Evolutionary conservation across 2,329 filamentous ascomycete genomes (phyloP), one percentile per base, ranked within the genome.

Genomic region (Xylaria sp.): DNA sequence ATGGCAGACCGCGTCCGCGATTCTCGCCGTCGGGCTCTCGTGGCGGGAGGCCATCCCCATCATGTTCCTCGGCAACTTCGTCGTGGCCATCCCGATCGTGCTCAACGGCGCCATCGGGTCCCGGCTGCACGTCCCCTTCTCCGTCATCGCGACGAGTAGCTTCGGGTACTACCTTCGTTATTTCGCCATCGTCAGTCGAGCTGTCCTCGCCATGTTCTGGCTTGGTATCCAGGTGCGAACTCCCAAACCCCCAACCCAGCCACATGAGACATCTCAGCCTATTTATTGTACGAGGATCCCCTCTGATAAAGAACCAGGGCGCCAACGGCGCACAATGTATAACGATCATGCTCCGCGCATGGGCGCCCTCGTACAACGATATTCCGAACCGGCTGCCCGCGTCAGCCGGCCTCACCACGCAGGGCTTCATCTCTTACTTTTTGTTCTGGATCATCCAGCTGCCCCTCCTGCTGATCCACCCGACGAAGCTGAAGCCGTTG

Each of bases 51-150:
- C 77, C 4, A 78, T 78, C 40, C 76, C 76, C 2, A 76, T 77
- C 71, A 88, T 85, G 75, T 72, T 84, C 51, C 87, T 90, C n/a
- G 90, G 90, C 51, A 85, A 86, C 13, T 81, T 85, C 11, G 89
- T 88, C 71, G 87, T 89, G 23, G 86, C 87, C 15, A 83, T 89
- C 11, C 80, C 83, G 11, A 81, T 84, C 76, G 82, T 84, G 10
- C 76, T 84, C n/a, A 84, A 85, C 72, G 83, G 83, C 20, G 82
- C 82, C 15, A 83, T 83, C 63, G 82, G 83, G 20, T 80, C 82
- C 11, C 80, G 81, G 64, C 76, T 85, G n/a, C 83, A 85, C 66
- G 79, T 84, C 15, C 83, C 83, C 10, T 85, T 85, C 73, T 81
- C 82, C 5, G 81, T 85, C 20, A 79, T 83, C 28, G 79, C 80